Evolutionary conservation across 2,329 filamentous ascomycete species (phyloP), one percentile per base, ranked within the genome.

Genomic region (Ceratocystis colombiana): DNA sequence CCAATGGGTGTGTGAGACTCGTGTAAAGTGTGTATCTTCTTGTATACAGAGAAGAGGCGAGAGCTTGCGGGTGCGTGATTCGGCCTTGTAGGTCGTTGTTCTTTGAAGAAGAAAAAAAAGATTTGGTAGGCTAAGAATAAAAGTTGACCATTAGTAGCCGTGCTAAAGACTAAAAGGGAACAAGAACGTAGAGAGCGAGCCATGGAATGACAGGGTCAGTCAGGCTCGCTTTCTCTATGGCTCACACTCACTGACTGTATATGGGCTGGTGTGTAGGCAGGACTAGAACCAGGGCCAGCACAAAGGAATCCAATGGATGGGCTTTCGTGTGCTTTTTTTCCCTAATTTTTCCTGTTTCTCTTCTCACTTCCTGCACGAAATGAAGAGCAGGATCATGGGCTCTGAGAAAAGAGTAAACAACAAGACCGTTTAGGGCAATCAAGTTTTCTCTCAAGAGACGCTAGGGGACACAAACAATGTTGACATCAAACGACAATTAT

Each of bases 141-240:
- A 62, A 62, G 59, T 62, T 15, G 22, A 10, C 8, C 30, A 10
- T 59, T 59, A 59, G 55, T n/a, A 59, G 55, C 28, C 28, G 55
- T 33, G 55, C 55, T 59, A 59, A 20, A 17, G 55, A 59, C 55
- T 59, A 59, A 59, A 59, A 59, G 17, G 28, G 55, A 59, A 59
- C 15, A 2, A 37, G 28, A 15, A 59, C 55, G 10, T 59, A n/a
- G 55, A 17, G 25, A 59, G 17, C 10, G 6, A 59, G 55, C 37
- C 22, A 57, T 17, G 15, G 20, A 15, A 37, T n/a, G 28, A 59
- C 53, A 59, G 55, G 55, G 55, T 20, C 48, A 59, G 55, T 15
- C 37, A 15, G 37, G 12, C 37, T 41, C 37, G 3, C 37, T 15
- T 15, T 41, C 37, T 41, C 37, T 41, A 41, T 41, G 37, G 37